A percentile compares a stretch with the other conserved stretches of the same genome.
Evolutionary conservation across 345 rosid genomes (phyloP).

Genomic region (Eutrema heterophyllum): DNA sequence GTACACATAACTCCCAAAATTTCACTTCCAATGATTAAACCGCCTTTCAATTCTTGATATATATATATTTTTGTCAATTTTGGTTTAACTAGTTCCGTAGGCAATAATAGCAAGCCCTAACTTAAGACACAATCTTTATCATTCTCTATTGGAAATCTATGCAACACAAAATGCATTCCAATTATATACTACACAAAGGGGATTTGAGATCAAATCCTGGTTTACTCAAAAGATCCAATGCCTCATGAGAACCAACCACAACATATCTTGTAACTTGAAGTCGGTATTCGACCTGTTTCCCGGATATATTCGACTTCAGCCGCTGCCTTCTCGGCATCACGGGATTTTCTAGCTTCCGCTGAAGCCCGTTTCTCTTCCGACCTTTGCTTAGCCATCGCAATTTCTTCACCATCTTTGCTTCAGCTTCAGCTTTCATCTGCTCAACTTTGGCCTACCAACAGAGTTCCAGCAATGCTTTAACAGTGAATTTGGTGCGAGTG

Average conservation of each 20-base stretch:
- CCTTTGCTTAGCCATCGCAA: conserved; percentile 64
- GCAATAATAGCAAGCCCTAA: conserved; percentile 8
- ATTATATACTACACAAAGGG: conserved; percentile 13
- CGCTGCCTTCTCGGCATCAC: conserved; percentile 56
- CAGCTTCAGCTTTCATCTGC: conserved; percentile 71
- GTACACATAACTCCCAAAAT: not conserved
- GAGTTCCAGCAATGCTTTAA: not conserved
- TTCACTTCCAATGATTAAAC: not conserved
- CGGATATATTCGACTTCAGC: conserved; percentile 66
- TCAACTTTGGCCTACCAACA: conserved; percentile 73
- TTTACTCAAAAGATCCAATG: conserved; percentile 25
- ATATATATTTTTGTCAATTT: not conserved
- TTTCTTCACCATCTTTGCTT: conserved; percentile 70
- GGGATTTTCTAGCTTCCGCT: conserved; percentile 62
- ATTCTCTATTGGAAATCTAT: not conserved
- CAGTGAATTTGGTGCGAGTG: not conserved
- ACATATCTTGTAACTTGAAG: conserved; percentile 45
- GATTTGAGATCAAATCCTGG: not conserved
- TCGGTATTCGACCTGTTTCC: conserved; percentile 62
- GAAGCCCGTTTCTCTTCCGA: conserved; percentile 74
- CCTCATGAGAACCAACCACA: conserved; percentile 34
- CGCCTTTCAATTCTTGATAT: too few relatives aligned
- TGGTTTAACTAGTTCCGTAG: not conserved
- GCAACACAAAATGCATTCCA: conserved; percentile 11
- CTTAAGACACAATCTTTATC: conserved; percentile 9